Evolutionary conservation across 352 stramenopile genomes (phyloP), one percentile per base, ranked within the genome.

Genomic region (Pythium scleroteichum): DNA sequence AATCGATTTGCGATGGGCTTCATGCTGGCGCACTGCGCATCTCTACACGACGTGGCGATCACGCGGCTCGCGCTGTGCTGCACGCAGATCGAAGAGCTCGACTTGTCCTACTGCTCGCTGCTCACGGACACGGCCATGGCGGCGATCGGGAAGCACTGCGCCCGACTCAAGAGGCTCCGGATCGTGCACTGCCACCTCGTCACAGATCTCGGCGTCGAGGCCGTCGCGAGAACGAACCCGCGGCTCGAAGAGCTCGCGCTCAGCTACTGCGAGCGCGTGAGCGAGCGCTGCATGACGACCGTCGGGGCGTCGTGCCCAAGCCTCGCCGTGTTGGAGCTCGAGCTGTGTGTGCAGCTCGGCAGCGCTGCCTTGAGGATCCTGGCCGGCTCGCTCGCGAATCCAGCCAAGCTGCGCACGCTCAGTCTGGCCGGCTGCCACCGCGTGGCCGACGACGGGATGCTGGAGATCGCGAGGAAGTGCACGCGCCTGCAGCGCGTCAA

Each of bases 371-470:
- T 97, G 35, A 81, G 85, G 52, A 69, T 78, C 33, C 71, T 96
- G 4, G 82, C 76, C 0, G 68, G 51, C 14, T 71, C 67, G 32
- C 41, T 88, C 9, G 39, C 60, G 2, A 82, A 76, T 17, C 71
- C 82, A 1, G 62, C 59, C 3, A 82, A 75, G n/a, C 66, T 97
- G 14, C 70, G 71, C 0, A 68, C 45, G 14, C 72, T 97, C 1
- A 88, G 96, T 58, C 53, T 97, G 2, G 84, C 72, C 7, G 88
- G 88, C 2, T 97, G 89, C 56, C 74, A 76, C 14, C 79, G 87
- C 2, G 72, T 97, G 5, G 71, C 70, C 22, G 89, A 97, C 57
- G 79, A 95, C 47, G 88, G 84, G 14, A 47, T 97, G 6, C 14
- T 89, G 2, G 76, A 76, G n/a, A 62, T 97, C 4, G 76, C 77